Conservation (phyloP, 306 rosid species). For the Mucuna pruriens region DNA sequence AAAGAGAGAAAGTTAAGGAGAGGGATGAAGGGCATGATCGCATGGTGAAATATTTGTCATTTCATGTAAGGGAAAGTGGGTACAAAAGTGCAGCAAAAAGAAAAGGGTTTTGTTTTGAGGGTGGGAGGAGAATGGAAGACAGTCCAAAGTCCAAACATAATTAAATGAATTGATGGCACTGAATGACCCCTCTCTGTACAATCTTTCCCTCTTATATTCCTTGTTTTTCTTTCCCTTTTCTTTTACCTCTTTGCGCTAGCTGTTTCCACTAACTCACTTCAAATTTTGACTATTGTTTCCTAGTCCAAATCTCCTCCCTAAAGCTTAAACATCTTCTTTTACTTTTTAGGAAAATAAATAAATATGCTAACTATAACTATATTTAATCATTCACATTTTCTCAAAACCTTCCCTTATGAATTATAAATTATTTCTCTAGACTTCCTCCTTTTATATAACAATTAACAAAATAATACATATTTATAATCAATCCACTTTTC, state of each 20-base stretch:
- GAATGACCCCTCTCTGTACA: constrained; percentile 51
- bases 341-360: not conserved
- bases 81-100: constrained; percentile 54
- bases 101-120: constrained; percentile 46
- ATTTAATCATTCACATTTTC: not conserved
- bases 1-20: constrained; percentile 50
- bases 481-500: no score
- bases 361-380: not conserved
- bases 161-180: constrained; percentile 60
- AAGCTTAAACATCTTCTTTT: not conserved
- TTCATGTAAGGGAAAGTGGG: constrained; percentile 78
- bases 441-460: not conserved
- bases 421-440: not conserved
- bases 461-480: no score
- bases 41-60: constrained; percentile 63
- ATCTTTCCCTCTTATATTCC: constrained; percentile 47
- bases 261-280: constrained; percentile 50
- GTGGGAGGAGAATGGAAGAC: constrained; percentile 64
- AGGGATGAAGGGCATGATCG: constrained; percentile 54
- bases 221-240: constrained; percentile 18
- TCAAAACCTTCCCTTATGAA: not conserved
- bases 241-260: constrained; percentile 30
- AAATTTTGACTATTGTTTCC: constrained; percentile 34
- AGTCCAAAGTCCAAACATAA: constrained; percentile 74
- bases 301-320: constrained; percentile 33